Evolutionary conservation across 331 rosid genomes (phyloP), one percentile per base, ranked within the genome.

Genomic region (Telfairia occidentalis): DNA sequence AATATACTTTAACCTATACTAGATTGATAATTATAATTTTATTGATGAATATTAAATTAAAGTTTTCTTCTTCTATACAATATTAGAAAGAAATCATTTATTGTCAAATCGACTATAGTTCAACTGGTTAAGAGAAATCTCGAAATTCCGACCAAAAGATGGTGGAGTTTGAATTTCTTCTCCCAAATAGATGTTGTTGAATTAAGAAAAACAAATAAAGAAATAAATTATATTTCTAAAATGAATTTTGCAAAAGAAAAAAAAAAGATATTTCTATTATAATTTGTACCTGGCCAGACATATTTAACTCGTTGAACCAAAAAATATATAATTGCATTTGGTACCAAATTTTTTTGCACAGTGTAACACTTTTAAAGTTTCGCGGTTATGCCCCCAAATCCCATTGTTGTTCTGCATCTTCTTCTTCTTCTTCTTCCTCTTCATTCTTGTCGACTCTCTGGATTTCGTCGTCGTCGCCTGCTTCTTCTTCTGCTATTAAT

Each of bases 361-460:
- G 73, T 66, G 13, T 23, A 66, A 23, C 42, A 66, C 53, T 66
- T 66, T 38, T 38, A 42, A 40, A 66, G 73, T 66, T 66, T 66
- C 95, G 96, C 97, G 96, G 96, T 89, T 88, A 80, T 83, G 75
- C 90, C 92, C 90, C 46, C 82, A 83, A 87, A 78, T 72, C 48
- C 65, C 48, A 21, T 77, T 79, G 69, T 66, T 71, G 54, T 40
- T 77, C 80, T 34, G 52, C 59, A 21, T 52, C 80, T 21, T 29
- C 79, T 19, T 60, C 78, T 66, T 81, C 83, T 8, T 69, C 73
- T n/a, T 64, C 82, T 15, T 66, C 70, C n/a, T 67, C 71, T 35
- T 3, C 74, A 43, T 42, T 26, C 24, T 26, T 8, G 24, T 69
- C 58, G 37, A 43, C 37, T 26, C 75, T 70, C 38, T 70, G 75